Base-by-base conservation (phyloP, 495 filamentous ascomycete genomes). In the Chlorociboria aeruginascens region DNA sequence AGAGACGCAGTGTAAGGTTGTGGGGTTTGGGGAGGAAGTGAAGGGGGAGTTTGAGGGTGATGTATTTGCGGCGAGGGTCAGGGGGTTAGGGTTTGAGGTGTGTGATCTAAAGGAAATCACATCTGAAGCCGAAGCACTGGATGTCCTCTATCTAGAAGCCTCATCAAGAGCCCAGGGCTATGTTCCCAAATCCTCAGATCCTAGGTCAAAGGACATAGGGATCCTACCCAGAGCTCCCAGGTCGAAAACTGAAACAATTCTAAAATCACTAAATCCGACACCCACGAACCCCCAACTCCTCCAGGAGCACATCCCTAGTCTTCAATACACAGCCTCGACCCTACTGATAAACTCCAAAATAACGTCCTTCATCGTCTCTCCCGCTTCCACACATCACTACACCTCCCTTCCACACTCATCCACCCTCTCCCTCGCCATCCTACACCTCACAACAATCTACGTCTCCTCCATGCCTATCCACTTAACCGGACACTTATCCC, bases 311-410 rank as follows among this genome's bases (percentile, higher is more conserved):
- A 73, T 78, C 32, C 57, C 64, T 3, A 76, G 83, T 0, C 68
- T 70, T 0, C 79, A 85, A 60, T 86, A 82, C 60, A 78, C 77
- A 53, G 82, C 83, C 0, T 83, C 89, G 49, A 49, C 80, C 1
- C 66, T 90, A 9, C 61, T 88, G 3, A 63, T 86, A 1, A 58
- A 64, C 2, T 80, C 81, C 0, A 53, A 71, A 32, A 65, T 89
- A 36, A 73, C 71, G 36, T 74, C 74, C 1, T 83, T 88, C 52
- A 71, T 79, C 2, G 71, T 80, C 10, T 83, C 80, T 48, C 72
- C 77, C 8, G 72, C 69, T 12, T 55, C 69, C 0, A 71, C 76
- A 8, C 49, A 80, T 13, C 74, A 79, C 54, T 85, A 82, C 65
- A 62, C 69, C 14, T 66, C 71, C 0, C 73, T 86, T 0, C 68